Base-by-base conservation (phyloP, 169 alveolate genomes). In the Cryptosporidium viatorum region DNA sequence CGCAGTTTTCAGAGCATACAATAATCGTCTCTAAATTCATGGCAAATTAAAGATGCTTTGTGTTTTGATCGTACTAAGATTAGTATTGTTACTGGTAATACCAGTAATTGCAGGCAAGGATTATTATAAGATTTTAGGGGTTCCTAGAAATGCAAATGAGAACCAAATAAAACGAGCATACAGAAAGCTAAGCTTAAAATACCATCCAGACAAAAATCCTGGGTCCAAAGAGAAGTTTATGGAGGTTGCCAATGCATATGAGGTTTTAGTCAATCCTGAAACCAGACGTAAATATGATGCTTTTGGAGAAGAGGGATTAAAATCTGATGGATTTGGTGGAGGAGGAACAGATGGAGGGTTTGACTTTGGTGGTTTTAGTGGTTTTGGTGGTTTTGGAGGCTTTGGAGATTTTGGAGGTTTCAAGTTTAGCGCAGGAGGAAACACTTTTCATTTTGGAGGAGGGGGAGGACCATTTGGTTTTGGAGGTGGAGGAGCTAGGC, bases 261-360 rank as follows among this genome's bases (percentile, higher is more conserved):
- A 97, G 91, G 97, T 96, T 10, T 94, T 97, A 50, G 93, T 93
- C 29, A 97, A 97, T 91, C 94, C 95, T 50, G 97, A 97, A 86
- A 95, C 95, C 84, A 93, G 99, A 70, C 84, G 93, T 85, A 94
- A 94, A 29, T 97, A 96, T 92, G 99, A 97, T 87, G 84, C 93
- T 84, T 93, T 94, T 86, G 99, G 99, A 4, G 98, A 96, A 85
- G 98, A 97, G 21, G 98, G 98, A 4, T 93, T 97, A n/a, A 85
- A 85, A 29, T 26, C 68, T 16, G 92, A 69, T 8, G 92, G 92
- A 4, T 51, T 69, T 70, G 86, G 92, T n/a, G 92, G 91, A 37
- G 94, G 86, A 29, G 93, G 74, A 0, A 60, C 92, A 37, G 86
- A 75, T 2, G 91, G 91, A 62, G 92, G 94, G 35, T 95, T 95